Evolutionary conservation across 106 monocot species (phyloP), one percentile per base, ranked within the genome.

Genomic region (Vanilla planifolia): DNA sequence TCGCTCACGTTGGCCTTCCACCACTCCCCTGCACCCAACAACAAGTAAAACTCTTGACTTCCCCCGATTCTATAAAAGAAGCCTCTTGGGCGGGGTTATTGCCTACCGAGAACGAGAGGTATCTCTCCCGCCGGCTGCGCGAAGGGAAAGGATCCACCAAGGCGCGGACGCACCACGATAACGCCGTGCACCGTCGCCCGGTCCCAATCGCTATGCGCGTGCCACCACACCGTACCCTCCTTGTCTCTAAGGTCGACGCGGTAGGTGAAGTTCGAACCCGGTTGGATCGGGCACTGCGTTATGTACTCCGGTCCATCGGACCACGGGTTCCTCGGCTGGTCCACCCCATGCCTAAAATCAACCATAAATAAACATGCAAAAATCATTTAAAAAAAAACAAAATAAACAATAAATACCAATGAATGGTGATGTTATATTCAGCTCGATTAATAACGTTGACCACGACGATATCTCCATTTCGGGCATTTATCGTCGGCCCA

Each of bases 141-240:
- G 64, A 85, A 75, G 2, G 93, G 93, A 42, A 85, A 93, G 45
- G 27, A 43, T 3, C 26, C 3, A 22, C 72, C 80, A 17, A 1
- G 3, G 1, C 62, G 73, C 0, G 93, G 93, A 2, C 34, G 45
- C 21, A 93, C 75, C 51, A 93, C 57, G 43, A 88, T 76, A 0
- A 79, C 70, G 2, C 92, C 92, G 24, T 92, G 68, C 27, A 92
- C 84, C 2, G 92, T 84, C 5, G 80, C 81, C 1, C 93, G 73
- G 32, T 82, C 85, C 33, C 51, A 67, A 6, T 81, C 85, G 48
- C 70, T 40, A 24, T 93, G 93, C 15, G 93, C 84, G 39, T 93
- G 93, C 84, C 87, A 93, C 93, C 93, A 93, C 0, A 92, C 61
- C 3, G 92, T 92, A 23, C 92, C 92, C 37, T 84, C 84, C 62